Evolutionary conservation across 768 basidiomycete species (phyloP).

Genomic region (Pholiota molesta): DNA sequence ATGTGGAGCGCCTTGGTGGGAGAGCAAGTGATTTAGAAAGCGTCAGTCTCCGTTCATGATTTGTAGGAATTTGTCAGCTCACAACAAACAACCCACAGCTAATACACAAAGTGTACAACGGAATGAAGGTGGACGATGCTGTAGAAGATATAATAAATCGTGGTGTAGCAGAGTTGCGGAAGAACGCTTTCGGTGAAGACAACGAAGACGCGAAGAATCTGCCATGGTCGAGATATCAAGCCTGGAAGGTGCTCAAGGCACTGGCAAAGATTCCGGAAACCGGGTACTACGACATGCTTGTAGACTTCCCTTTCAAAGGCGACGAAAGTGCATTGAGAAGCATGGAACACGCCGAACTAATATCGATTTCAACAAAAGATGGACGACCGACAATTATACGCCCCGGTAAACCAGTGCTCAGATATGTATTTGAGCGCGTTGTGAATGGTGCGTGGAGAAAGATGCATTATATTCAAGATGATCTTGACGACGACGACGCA

Average conservation of each 20-base stretch:
- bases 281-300: constrained; percentile 79
- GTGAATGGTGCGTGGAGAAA: constrained; percentile 60
- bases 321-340: constrained; percentile 78
- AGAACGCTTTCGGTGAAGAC: constrained; percentile 94
- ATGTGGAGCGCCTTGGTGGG: constrained; percentile 83
- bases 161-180: constrained; percentile 81
- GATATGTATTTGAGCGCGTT: constrained; percentile 81
- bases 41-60: constrained; percentile 44
- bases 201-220: constrained; percentile 82
- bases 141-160: constrained; percentile 88
- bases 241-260: constrained; percentile 78
- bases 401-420: constrained; percentile 91
- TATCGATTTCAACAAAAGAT: constrained; percentile 76
- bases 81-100: constrained; percentile 47
- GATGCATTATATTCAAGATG: neutral
- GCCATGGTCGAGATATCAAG: constrained; percentile 87
- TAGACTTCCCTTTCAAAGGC: constrained; percentile 91
- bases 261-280: constrained; percentile 74
- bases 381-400: constrained; percentile 84
- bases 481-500: constrained; percentile 3
- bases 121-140: constrained; percentile 73
- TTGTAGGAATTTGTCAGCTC: neutral
- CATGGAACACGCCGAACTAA: constrained; percentile 90
- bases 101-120: constrained; percentile 82
- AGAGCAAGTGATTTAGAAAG: constrained; percentile 88